Evolutionary conservation across 2,329 filamentous ascomycete species (phyloP).

Genomic region (Cladosporium oxysporum): DNA sequence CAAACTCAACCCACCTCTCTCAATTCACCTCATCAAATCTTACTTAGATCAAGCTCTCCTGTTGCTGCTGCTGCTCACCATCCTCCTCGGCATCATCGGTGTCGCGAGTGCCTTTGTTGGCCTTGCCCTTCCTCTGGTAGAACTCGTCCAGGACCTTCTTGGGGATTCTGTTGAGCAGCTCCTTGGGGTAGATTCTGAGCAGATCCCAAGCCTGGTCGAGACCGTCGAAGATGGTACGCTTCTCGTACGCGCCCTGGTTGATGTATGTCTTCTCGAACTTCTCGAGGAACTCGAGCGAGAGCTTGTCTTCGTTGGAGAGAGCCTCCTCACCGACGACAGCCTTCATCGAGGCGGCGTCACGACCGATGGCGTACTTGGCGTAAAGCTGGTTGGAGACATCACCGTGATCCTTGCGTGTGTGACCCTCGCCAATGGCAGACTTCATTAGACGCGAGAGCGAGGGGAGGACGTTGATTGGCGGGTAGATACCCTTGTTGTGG

Average conservation of each 20-base stretch:
- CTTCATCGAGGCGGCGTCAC: conserved; percentile 98
- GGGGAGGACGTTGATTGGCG: conserved; percentile 96
- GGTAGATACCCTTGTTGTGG: conserved; percentile 96
- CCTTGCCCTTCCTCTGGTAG: conserved; percentile 48
- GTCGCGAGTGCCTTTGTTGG: conserved; percentile 46
- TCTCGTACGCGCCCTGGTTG: conserved; percentile 87
- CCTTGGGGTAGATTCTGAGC: conserved; percentile 96
- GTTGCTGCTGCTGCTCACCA: conserved; percentile 19
- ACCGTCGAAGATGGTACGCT: conserved; percentile 86
- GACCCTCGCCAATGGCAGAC: conserved; percentile 96
- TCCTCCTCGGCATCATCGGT: conserved; percentile 45
- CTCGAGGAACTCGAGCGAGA: conserved; percentile 95
- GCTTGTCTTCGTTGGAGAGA: conserved; percentile 91
- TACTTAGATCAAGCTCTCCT: conserved; percentile 21
- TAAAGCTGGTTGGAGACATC: conserved; percentile 99
- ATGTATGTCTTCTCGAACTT: conserved; percentile 98
- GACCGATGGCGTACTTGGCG: conserved; percentile 98
- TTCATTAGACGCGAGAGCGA: conserved; percentile 99
- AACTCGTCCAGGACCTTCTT: conserved; percentile 56
- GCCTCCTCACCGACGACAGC: conserved; percentile 98
- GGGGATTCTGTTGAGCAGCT: conserved; percentile 82
- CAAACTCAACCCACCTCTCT: not conserved
- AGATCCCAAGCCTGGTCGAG: conserved; percentile 95
- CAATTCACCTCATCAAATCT: not conserved
- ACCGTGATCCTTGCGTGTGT: conserved; percentile 94